phyloP scores from a whole-genome alignment of 108 stramenopile species.

The Fistulifera pelliculosa region DNA sequence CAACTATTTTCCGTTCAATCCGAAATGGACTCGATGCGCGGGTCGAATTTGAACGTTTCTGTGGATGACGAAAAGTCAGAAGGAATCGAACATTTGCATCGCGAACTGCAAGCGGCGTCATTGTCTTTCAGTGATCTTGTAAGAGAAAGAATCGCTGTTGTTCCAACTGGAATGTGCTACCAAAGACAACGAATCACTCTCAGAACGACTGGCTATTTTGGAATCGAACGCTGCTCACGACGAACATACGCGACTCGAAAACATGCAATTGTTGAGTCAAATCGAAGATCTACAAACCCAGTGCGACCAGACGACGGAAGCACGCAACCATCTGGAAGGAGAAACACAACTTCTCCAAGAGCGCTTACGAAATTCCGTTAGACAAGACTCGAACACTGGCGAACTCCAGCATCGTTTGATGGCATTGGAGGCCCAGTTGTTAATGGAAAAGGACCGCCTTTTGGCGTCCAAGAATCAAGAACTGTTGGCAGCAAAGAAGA shows the following conservation, averaged over 20 bases:
- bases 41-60: not conserved
- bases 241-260: not conserved
- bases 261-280: too few species aligned
- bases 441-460: not conserved
- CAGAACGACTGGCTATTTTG: not conserved
- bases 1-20: slow-evolving; percentile 4
- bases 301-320: too few species aligned
- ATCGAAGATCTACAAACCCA: not conserved
- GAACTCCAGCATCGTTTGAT: too few species aligned
- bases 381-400: too few species aligned
- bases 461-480: slow-evolving; percentile 6
- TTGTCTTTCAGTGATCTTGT: too few species aligned
- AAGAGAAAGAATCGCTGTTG: not conserved
- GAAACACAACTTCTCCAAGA: not conserved
- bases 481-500: not conserved
- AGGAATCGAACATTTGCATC: too few species aligned
- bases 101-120: too few species aligned
- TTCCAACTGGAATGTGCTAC: not conserved
- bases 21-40: slow-evolving; percentile 15
- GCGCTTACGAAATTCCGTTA: not conserved
- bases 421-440: not conserved
- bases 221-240: not conserved
- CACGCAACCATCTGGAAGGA: not conserved
- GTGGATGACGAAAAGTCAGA: too few species aligned
- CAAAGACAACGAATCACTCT: too few species aligned